A percentile compares a stretch with the other conserved stretches of the same genome.
Conservation (phyloP, 352 stramenopile genomes). For the Globisporangium takayamanum region DNA sequence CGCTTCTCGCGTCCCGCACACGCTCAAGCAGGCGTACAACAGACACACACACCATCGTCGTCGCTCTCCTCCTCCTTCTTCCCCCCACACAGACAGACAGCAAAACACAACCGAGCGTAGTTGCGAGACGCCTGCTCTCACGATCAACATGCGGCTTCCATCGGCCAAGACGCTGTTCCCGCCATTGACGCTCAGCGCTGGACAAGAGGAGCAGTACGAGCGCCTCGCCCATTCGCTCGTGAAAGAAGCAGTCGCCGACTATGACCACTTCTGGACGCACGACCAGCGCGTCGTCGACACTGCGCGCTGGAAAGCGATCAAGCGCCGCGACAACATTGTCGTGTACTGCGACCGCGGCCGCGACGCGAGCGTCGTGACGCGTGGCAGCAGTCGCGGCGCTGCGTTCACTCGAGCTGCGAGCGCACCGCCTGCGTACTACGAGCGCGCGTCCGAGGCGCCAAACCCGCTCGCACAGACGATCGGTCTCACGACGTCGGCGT, state of each 20-base stretch:
- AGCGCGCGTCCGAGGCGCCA: neutral
- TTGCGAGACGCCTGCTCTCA: too few relatives aligned
- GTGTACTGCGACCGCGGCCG: constrained; percentile 33
- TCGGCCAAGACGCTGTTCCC: constrained; percentile 41
- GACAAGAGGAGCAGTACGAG: constrained; percentile 37
- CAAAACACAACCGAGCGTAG: neutral
- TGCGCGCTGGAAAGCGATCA: constrained; percentile 35
- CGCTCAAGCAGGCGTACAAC: too few relatives aligned
- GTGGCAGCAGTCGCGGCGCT: constrained; percentile 8
- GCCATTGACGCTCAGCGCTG: constrained; percentile 30
- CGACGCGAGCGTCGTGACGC: constrained; percentile 5
- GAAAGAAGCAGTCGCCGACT: constrained; percentile 35
- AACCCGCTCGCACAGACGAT: constrained; percentile 11
- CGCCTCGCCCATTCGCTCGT: constrained; percentile 44
- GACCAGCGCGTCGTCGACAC: constrained; percentile 31
- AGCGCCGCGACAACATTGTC: constrained; percentile 27
- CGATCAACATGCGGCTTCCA: constrained; percentile 41
- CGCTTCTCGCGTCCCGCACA: too few relatives aligned
- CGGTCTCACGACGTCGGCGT: constrained; percentile 13
- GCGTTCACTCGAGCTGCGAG: neutral
- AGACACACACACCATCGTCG: too few relatives aligned
- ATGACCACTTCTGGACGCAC: constrained; percentile 35
- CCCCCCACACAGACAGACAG: neutral
- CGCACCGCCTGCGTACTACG: neutral
- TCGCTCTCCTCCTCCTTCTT: too few relatives aligned